These are phyloP conservation scores for Dactylellina cionopaga DNA, from an alignment of 2,329 filamentous ascomycete genomes.

Conservation along the genomic window DNA sequence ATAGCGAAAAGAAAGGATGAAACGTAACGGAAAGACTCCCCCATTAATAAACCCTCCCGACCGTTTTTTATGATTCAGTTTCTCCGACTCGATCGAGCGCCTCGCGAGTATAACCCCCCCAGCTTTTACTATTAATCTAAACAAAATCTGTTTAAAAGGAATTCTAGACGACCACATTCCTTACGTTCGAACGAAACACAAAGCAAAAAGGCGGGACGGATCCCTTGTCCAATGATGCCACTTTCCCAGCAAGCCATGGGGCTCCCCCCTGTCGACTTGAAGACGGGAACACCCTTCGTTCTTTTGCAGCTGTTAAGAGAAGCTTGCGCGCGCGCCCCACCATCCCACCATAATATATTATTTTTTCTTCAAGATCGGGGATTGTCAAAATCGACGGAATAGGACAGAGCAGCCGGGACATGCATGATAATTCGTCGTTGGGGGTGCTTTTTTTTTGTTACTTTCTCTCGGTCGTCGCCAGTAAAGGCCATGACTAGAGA, in stretches of 20 bases:
- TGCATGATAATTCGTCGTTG: no score
- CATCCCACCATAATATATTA: constrained; percentile 34
- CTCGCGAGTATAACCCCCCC: no score
- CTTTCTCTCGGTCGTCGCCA: no score
- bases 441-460: no score
- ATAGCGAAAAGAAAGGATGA: constrained; percentile 3
- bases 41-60: not conserved
- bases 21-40: constrained; percentile 22
- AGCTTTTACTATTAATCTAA: constrained; percentile 49
- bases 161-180: no score
- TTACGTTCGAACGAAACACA: not conserved
- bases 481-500: no score
- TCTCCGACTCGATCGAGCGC: no score
- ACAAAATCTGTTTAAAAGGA: not conserved
- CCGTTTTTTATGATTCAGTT: constrained; percentile 20
- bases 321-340: constrained; percentile 26
- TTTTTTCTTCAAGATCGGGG: not conserved
- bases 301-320: constrained; percentile 41
- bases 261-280: constrained; percentile 30
- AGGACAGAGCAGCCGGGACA: no score
- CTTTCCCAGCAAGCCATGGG: constrained; percentile 39
- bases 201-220: constrained; percentile 34
- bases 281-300: constrained; percentile 50
- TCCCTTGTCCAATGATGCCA: constrained; percentile 52
- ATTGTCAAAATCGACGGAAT: no score